Percentiles rank a stretch among this genome's conserved stretches.
Evolutionary conservation across 306 rosid species (phyloP).

Genomic region (Medicago lupulina): DNA sequence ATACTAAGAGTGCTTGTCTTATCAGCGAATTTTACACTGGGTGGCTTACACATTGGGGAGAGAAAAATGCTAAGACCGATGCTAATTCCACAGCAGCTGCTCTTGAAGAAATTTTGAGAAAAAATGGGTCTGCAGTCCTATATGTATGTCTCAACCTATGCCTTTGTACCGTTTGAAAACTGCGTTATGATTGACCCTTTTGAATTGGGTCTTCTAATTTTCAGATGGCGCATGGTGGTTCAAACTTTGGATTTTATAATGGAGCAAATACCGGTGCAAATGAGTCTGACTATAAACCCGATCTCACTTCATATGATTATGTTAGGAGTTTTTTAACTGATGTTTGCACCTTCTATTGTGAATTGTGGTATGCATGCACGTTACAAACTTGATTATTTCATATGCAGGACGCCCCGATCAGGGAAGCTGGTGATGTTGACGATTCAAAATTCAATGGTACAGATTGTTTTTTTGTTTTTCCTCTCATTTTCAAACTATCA

Average conservation of each 20-base stretch:
- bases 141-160: constrained; percentile 61
- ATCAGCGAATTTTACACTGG: constrained; percentile 96
- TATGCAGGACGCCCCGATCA: constrained; percentile 92
- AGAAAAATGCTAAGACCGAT: constrained; percentile 65
- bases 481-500: constrained; percentile 20
- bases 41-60: constrained; percentile 99
- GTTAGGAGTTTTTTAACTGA: constrained; percentile 54
- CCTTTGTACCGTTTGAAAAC: constrained; percentile 31
- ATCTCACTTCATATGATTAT: constrained; percentile 94
- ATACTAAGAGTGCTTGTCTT: constrained; percentile 48
- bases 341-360: constrained; percentile 29
- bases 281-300: constrained; percentile 79
- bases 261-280: constrained; percentile 80
- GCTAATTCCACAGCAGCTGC: constrained; percentile 79
- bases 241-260: constrained; percentile 91
- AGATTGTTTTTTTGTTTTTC: constrained; percentile 14
- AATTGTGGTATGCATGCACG: constrained; percentile 18
- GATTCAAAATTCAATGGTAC: constrained; percentile 81
- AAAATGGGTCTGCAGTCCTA: constrained; percentile 87
- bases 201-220: constrained; percentile 42
- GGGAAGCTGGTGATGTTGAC: constrained; percentile 86
- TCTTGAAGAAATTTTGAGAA: constrained; percentile 71
- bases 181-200: constrained; percentile 31
- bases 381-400: constrained; percentile 34
- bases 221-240: constrained; percentile 97